Evolutionary conservation across 306 rosid genomes (phyloP).

Genomic region (Prosopis cineraria): DNA sequence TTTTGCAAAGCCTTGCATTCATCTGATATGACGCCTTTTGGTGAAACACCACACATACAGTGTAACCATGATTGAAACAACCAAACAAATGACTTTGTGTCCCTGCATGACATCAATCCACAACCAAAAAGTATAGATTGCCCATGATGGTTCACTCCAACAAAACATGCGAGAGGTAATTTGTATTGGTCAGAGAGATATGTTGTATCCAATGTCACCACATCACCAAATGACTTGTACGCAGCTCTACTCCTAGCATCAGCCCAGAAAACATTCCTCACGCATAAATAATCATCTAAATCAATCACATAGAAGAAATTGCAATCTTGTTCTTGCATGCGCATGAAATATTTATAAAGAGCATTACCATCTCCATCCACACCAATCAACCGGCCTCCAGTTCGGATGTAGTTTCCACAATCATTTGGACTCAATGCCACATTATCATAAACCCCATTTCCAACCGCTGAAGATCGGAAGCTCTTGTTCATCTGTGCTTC

Average conservation of each 20-base stretch:
- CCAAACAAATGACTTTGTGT: constrained; percentile 35
- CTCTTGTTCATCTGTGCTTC: constrained; percentile 10
- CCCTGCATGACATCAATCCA: constrained; percentile 33
- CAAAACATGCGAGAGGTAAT: constrained; percentile 34
- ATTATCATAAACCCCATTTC: neutral
- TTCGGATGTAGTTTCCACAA: constrained; percentile 11
- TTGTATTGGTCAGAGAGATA: constrained; percentile 33
- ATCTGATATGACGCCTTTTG: constrained; percentile 37
- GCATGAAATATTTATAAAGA: constrained; percentile 34
- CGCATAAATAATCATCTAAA: constrained; percentile 30
- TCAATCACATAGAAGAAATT: constrained; percentile 36
- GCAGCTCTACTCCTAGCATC: constrained; percentile 40
- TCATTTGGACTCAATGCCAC: constrained; percentile 4
- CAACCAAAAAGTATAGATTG: constrained; percentile 40
- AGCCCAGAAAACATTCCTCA: constrained; percentile 39
- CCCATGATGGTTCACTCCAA: constrained; percentile 42
- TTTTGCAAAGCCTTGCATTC: constrained; percentile 38
- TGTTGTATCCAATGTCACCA: constrained; percentile 30
- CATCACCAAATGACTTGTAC: constrained; percentile 43
- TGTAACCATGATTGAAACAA: constrained; percentile 34
- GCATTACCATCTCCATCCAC: constrained; percentile 34
- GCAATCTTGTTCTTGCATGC: constrained; percentile 38
- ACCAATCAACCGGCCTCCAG: constrained; percentile 19
- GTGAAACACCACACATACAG: constrained; percentile 34
- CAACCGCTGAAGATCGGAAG: neutral